A percentile compares a stretch with the other conserved stretches of the same genome.
These are phyloP conservation scores for Exophiala spinifera DNA, from an alignment of 2,329 filamentous ascomycete genomes.

Conservation along the genomic window DNA sequence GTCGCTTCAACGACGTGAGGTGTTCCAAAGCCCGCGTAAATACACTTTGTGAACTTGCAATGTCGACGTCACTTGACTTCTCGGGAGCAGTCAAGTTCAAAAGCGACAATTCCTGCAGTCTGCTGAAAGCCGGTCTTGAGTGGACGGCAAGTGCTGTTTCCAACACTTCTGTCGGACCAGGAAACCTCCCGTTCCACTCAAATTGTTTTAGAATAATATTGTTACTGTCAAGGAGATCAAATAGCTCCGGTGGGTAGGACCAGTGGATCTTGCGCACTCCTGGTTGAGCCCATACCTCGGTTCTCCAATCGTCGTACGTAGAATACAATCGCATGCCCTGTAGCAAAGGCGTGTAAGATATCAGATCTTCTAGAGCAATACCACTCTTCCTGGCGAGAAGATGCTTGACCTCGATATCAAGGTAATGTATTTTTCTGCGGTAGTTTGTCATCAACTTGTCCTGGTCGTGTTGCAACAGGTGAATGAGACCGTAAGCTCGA, in stretches of 20 bases:
- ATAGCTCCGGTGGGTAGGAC: conserved; percentile 65
- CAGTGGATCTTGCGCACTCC: conserved; percentile 49
- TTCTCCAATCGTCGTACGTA: conserved; percentile 53
- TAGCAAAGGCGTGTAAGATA: conserved; percentile 64
- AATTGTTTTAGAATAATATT: conserved; percentile 48
- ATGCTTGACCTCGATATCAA: conserved; percentile 66
- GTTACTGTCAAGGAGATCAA: conserved; percentile 58
- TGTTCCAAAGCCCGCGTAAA: conserved; percentile 38
- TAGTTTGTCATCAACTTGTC: conserved; percentile 53
- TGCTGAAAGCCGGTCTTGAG: conserved; percentile 52
- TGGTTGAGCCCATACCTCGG: conserved; percentile 31
- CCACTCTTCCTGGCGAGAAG: conserved; percentile 54
- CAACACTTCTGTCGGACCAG: conserved; percentile 34
- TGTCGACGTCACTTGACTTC: conserved; percentile 19
- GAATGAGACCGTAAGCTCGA: conserved; percentile 48
- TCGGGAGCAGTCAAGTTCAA: conserved; percentile 34
- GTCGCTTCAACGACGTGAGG: conserved; percentile 61
- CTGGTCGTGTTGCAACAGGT: conserved; percentile 55
- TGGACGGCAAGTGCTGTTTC: conserved; percentile 54
- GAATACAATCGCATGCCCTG: conserved; percentile 70
- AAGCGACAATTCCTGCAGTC: conserved; percentile 37
- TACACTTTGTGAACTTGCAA: conserved; percentile 6
- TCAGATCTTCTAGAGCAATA: conserved; percentile 56
- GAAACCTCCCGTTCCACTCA: conserved; percentile 56
- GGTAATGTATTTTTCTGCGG: conserved; percentile 64